phyloP scores from a whole-genome alignment of 2,329 filamentous ascomycete species.

The Calonectria montana region DNA sequence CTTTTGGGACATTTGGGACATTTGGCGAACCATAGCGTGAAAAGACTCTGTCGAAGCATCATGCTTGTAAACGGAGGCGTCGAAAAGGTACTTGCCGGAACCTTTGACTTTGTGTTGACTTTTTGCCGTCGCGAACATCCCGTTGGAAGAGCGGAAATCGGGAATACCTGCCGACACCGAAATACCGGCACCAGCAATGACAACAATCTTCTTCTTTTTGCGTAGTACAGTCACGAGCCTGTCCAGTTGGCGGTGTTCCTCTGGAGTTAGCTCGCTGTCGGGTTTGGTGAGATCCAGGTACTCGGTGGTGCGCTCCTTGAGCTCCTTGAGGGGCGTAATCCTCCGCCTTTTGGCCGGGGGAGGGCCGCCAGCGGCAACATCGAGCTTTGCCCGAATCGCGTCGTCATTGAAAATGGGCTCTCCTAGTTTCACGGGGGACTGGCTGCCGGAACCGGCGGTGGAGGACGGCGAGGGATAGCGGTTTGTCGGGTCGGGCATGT shows the following conservation, averaged over 20 bases:
- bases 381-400: conserved; percentile 43
- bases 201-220: conserved; percentile 95
- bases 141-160: conserved; percentile 92
- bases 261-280: conserved; percentile 58
- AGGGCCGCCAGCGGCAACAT: conserved; percentile 61
- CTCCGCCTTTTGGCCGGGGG: conserved; percentile 82
- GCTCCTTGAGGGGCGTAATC: conserved; percentile 67
- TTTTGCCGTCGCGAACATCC: conserved; percentile 87
- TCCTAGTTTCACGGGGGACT: conserved; percentile 62
- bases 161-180: conserved; percentile 97
- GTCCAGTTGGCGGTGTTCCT: conserved; percentile 69
- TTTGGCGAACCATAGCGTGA: conserved; percentile 93
- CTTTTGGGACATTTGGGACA: conserved; percentile 81
- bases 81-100: conserved; percentile 95
- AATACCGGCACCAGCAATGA: conserved; percentile 95
- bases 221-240: conserved; percentile 79
- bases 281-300: conserved; percentile 76
- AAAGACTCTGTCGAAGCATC: conserved; percentile 89
- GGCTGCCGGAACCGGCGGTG: conserved; percentile 59
- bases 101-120: conserved; percentile 88
- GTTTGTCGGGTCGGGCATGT: conserved; percentile 51
- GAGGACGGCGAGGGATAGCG: conserved; percentile 66
- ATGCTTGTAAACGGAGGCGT: conserved; percentile 97
- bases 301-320: conserved; percentile 79
- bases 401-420: conserved; percentile 51